These are phyloP conservation scores for Fusarium haematococcum DNA, from an alignment of 2,329 filamentous ascomycete genomes.

Conservation along the genomic window DNA sequence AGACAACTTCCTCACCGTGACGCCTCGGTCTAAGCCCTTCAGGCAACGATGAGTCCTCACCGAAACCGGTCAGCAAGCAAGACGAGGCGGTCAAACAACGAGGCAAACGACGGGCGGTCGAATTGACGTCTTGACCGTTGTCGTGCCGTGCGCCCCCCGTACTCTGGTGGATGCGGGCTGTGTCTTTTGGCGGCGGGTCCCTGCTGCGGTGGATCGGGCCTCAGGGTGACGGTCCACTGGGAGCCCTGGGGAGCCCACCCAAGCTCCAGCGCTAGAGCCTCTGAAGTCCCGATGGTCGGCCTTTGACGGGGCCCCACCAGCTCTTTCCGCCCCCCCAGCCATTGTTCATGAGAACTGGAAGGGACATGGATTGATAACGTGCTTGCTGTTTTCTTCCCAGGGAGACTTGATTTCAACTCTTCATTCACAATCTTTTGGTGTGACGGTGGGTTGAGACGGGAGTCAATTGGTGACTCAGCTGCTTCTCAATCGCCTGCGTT, in stretches of 20 bases:
- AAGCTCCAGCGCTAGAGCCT: conserved; percentile 4
- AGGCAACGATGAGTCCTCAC: conserved; percentile 1
- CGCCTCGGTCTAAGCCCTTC: background rate
- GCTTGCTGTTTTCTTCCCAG: conserved; percentile 1
- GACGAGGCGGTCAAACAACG: conserved; percentile 28
- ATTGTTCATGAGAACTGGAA: conserved; percentile 30
- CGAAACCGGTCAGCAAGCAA: conserved; percentile 26
- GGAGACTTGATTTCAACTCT: conserved; percentile 8
- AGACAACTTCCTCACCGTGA: conserved; percentile 1
- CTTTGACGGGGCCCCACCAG: conserved; percentile 1
- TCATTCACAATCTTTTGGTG: conserved; percentile 6
- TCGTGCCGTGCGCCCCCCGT: background rate
- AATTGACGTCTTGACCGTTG: conserved; percentile 12
- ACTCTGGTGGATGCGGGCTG: conserved; percentile 22
- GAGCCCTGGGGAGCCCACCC: conserved; percentile 2
- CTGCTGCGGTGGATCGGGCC: conserved; percentile 12
- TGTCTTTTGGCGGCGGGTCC: conserved; percentile 13
- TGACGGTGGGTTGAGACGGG: conserved; percentile 7
- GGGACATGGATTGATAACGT: conserved; percentile 27
- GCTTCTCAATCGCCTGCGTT: background rate
- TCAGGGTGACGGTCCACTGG: conserved; percentile 23
- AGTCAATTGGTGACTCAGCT: background rate
- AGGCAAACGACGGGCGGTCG: background rate
- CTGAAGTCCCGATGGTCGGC: conserved; percentile 28
- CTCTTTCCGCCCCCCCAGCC: conserved; percentile 23